Evolutionary conservation across 2,329 filamentous ascomycete genomes (phyloP).

Genomic region (Pestalotiopsis sp.): DNA sequence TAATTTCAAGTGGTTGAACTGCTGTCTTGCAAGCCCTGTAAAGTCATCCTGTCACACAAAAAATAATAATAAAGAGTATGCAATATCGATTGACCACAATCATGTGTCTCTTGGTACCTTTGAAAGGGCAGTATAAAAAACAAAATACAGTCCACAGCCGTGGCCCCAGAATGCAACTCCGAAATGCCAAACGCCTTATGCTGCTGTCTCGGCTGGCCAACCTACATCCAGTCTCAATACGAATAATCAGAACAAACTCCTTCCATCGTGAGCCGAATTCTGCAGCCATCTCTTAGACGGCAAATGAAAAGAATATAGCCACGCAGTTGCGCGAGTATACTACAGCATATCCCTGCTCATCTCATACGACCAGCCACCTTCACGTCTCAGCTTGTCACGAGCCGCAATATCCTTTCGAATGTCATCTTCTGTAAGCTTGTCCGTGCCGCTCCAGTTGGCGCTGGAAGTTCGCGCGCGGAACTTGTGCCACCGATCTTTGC

Average conservation of each 20-base stretch:
- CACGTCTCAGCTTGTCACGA: slow-evolving; percentile 67
- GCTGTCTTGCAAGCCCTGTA: background rate
- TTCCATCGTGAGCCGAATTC: background rate
- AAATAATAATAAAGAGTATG: background rate
- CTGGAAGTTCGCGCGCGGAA: slow-evolving; percentile 91
- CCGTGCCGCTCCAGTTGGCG: slow-evolving; percentile 88
- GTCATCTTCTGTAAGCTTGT: slow-evolving; percentile 75
- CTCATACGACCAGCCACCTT: slow-evolving; percentile 73
- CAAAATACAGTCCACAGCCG: background rate
- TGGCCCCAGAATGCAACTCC: background rate
- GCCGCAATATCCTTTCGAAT: slow-evolving; percentile 71
- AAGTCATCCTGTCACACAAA: background rate
- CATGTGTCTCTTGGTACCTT: background rate
- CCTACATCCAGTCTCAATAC: background rate
- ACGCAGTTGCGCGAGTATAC: background rate
- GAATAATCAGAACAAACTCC: background rate
- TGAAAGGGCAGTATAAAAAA: background rate
- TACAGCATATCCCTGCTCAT: slow-evolving; percentile 36
- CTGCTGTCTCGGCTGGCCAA: background rate
- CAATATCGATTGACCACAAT: background rate
- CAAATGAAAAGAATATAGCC: no score
- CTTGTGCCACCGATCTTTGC: slow-evolving; percentile 81
- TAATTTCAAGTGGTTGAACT: background rate
- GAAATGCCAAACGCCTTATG: background rate
- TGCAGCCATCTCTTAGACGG: background rate